Base-by-base conservation (phyloP, 768 basidiomycete species). In the Termitomyces sp. region DNA sequence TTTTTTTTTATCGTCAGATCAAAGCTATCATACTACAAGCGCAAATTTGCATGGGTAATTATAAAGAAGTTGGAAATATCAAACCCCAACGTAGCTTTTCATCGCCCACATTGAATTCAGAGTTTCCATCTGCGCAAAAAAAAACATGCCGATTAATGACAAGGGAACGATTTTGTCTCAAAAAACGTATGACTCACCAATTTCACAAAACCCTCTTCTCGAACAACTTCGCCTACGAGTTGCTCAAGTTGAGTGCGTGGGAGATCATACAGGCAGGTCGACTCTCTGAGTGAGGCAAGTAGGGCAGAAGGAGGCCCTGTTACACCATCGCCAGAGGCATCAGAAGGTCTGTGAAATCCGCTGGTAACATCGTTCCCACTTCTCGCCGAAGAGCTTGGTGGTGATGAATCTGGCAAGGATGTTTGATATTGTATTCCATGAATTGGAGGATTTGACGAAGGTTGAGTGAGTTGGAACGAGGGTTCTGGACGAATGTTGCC, bases 151-250 rank as follows among this genome's bases (percentile, higher is more conserved):
- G 6, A 24, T 49, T n/a, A 49, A 38, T 34, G 28, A 34, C 52
- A 34, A 41, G 24, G 14, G 5, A 19, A 34, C 40, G 15, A 11
- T 15, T 21, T 9, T 1, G 14, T 15, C 19, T 22, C 43, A 3
- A 14, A 41, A 44, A 24, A 45, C 47, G 30, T 67, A 9, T 21
- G 14, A 58, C 80, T 58, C 62, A 90, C 92, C 80, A 98, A 75
- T 59, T 80, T 77, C 12, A 77, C 69, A 64, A 97, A 93, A 7
- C 91, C 84, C 51, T 93, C 84, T 66, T 90, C 88, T 51, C 82
- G 78, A 17, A 90, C 74, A 22, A 89, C 77, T 26, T 83, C 76
- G 11, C 77, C 74, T 17, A 90, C 76, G 2, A 86, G 65, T 44
- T 68, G 68, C 62, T 88, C 85, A 12, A 90, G 76, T 7, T 77